These are phyloP conservation scores for Simplicillium sp. DNA, from an alignment of 2,329 filamentous ascomycete genomes.

Conservation along the genomic window DNA sequence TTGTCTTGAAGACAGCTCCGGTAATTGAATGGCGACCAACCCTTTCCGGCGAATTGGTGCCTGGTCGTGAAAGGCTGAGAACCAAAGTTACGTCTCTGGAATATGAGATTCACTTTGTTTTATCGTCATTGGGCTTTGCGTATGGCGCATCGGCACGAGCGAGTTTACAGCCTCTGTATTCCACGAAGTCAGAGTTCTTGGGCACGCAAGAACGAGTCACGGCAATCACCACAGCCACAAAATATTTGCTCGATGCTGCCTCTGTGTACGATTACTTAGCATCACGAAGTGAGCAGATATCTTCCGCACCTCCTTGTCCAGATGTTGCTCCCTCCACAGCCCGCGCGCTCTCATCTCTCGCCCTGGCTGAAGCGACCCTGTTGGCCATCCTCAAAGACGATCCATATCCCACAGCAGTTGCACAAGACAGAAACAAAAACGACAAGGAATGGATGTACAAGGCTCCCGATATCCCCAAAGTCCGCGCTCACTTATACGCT, in stretches of 20 bases:
- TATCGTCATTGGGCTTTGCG: constrained; percentile 68
- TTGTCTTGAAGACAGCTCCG: constrained; percentile 51
- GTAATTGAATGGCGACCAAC: constrained; percentile 80
- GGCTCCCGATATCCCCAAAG: constrained; percentile 76
- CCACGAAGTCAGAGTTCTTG: constrained; percentile 49
- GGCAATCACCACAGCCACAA: constrained; percentile 66
- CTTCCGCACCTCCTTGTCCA: constrained; percentile 32
- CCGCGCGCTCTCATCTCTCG: constrained; percentile 52
- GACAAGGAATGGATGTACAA: constrained; percentile 97
- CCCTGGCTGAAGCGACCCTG: constrained; percentile 80
- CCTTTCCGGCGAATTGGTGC: constrained; percentile 54
- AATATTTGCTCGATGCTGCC: constrained; percentile 67
- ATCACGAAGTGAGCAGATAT: constrained; percentile 37
- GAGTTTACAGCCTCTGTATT: constrained; percentile 65
- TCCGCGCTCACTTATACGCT: constrained; percentile 80
- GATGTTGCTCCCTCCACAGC: constrained; percentile 45
- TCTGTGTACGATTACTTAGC: constrained; percentile 68
- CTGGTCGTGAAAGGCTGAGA: constrained; percentile 55
- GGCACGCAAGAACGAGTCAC: constrained; percentile 56
- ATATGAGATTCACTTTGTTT: constrained; percentile 71
- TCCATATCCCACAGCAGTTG: constrained; percentile 74
- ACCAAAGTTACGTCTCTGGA: constrained; percentile 65
- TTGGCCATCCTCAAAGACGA: constrained; percentile 90
- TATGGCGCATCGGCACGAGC: constrained; percentile 64
- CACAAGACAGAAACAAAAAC: constrained; percentile 71